Conservation (phyloP, 78 protist genomes). For the Dictyostelium capitatum region DNA sequence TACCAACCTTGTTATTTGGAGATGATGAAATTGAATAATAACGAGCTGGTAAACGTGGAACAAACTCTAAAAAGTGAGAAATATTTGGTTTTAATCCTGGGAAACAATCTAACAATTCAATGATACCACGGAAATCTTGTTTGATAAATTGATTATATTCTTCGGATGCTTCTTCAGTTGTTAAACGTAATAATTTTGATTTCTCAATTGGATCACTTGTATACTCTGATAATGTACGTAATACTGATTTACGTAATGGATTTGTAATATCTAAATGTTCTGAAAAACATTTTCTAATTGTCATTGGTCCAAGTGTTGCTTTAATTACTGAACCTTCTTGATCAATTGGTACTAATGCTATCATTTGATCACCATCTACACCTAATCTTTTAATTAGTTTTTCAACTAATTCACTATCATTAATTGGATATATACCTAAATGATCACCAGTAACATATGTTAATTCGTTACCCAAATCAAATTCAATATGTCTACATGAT, state of each 20-base stretch:
- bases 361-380: slow-evolving; percentile 22
- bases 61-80: slow-evolving; percentile 87
- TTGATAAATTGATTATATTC: slow-evolving; percentile 63
- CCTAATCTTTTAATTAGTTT: slow-evolving; percentile 34
- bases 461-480: slow-evolving; percentile 28
- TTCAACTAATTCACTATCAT: slow-evolving; percentile 82
- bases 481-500: slow-evolving; percentile 80
- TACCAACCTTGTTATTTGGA: slow-evolving; percentile 28
- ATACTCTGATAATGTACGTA: slow-evolving; percentile 59
- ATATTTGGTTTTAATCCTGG: slow-evolving; percentile 80
- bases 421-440: slow-evolving; percentile 88
- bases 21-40: slow-evolving; percentile 95
- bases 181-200: slow-evolving; percentile 25
- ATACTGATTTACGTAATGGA: slow-evolving; percentile 67
- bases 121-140: slow-evolving; percentile 49
- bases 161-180: slow-evolving; percentile 55
- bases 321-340: slow-evolving; percentile 60
- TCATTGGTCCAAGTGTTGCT: slow-evolving; percentile 74
- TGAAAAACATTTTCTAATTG: slow-evolving; percentile 43
- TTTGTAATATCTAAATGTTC: slow-evolving; percentile 74
- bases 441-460: slow-evolving; percentile 91
- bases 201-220: slow-evolving; percentile 44
- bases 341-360: slow-evolving; percentile 65
- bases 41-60: slow-evolving; percentile 93
- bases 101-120: slow-evolving; percentile 71